These are phyloP conservation scores for Apiospora marii DNA, from an alignment of 2,329 filamentous ascomycete genomes.

Conservation along the genomic window DNA sequence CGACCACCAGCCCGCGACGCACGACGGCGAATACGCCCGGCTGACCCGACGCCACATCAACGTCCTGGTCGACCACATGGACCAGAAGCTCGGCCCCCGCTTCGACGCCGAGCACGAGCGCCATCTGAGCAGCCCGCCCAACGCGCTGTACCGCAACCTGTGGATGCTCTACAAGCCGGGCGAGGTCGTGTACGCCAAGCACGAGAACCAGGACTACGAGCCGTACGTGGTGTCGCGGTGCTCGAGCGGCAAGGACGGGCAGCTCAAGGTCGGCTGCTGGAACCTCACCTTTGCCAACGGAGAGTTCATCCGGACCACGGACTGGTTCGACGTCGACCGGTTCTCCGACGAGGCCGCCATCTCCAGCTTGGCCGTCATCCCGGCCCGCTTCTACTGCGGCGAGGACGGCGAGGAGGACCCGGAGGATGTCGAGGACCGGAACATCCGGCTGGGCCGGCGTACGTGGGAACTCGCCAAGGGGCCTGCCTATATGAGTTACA, in stretches of 20 bases:
- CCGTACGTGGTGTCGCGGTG: conserved; percentile 50
- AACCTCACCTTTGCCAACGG: conserved; percentile 47
- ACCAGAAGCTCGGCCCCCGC: conserved; percentile 46
- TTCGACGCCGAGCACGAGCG: conserved; percentile 51
- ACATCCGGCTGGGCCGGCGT: conserved; percentile 50
- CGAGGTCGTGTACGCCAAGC: conserved; percentile 52
- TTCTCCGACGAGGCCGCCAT: conserved; percentile 56
- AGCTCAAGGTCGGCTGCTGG: conserved; percentile 49
- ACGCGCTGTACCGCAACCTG: conserved; percentile 53
- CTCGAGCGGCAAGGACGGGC: conserved; percentile 1
- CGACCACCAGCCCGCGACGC: conserved; percentile 48
- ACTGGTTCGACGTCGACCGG: conserved; percentile 44
- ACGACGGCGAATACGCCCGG: conserved; percentile 49
- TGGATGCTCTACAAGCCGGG: conserved; percentile 58
- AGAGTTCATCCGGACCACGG: conserved; percentile 48
- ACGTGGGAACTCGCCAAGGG: conserved; percentile 57
- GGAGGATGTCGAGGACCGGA: conserved; percentile 45
- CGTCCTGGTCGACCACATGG: conserved; percentile 53
- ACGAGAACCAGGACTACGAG: conserved; percentile 45
- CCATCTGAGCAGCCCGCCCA: conserved; percentile 47
- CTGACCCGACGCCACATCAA: conserved; percentile 55
- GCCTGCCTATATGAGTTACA: conserved; percentile 56
- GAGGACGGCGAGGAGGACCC: conserved; percentile 39
- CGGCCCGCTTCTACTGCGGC: conserved; percentile 52
- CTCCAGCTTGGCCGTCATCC: conserved; percentile 49